Evolutionary conservation across 306 rosid genomes (phyloP).

Genomic region (Senna siamea): DNA sequence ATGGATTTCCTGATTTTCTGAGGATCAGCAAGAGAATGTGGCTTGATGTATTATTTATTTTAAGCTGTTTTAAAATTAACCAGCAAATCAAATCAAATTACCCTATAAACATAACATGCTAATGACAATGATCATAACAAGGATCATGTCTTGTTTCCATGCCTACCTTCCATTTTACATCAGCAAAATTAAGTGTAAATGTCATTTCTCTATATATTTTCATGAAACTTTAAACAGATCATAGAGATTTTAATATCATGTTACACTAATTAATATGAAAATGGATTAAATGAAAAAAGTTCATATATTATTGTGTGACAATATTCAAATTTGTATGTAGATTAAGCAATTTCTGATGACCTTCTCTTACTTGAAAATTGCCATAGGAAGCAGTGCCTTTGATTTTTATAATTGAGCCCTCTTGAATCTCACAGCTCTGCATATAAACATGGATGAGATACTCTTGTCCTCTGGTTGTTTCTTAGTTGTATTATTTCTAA

Average conservation of each 20-base stretch:
- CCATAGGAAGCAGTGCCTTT: constrained; percentile 23
- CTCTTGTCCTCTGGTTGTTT: constrained; percentile 62
- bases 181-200: too few species aligned
- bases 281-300: too few species aligned
- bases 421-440: constrained; percentile 44
- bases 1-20: constrained; percentile 1
- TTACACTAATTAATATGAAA: too few species aligned
- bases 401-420: constrained; percentile 22
- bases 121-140: constrained; percentile 35
- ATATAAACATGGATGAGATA: constrained; percentile 56
- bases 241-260: too few species aligned
- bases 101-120: constrained; percentile 30
- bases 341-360: constrained; percentile 43
- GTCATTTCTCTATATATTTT: too few species aligned
- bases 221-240: too few species aligned
- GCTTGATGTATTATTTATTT: constrained; percentile 20
- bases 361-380: constrained; percentile 39
- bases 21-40: constrained; percentile 10
- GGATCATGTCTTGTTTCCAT: constrained; percentile 23
- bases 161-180: neutral
- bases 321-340: too few species aligned
- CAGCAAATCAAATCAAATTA: constrained; percentile 1
- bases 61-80: constrained; percentile 6
- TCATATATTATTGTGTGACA: too few species aligned
- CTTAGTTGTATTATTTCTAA: constrained; percentile 58